Evolutionary conservation across 305 asterid species (phyloP), one percentile per base, ranked within the genome.

Genomic region (Euphrasia arctica): DNA sequence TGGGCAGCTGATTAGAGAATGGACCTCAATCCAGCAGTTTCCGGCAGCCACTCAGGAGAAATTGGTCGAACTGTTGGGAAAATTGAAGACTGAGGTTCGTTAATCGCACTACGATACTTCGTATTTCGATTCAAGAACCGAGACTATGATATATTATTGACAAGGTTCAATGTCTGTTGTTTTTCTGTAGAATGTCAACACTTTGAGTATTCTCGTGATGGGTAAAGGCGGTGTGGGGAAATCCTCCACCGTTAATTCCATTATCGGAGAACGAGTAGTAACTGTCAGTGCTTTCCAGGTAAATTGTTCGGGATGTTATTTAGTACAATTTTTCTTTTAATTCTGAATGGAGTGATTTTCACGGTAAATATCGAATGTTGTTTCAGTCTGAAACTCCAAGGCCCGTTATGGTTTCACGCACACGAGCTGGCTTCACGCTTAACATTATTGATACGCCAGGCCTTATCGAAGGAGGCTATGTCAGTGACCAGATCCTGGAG

Each of bases 181-280:
- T 69, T 62, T 70, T 28, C 39, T 72, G 66, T 71, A 89, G 96
- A 74, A 84, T 74, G 90, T 89, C 41, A 70, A 60, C 75, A 78
- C 88, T 25, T 54, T 89, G 82, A 89, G 95, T 22, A 75, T 89
- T 67, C 84, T 89, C 58, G 89, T 89, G 64, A 82, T 86, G 92
- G 96, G 96, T 60, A 89, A 89, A 82, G 88, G 96, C 0, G 96
- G 96, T 59, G 95, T 89, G 62, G 96, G 96, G 59, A 89, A 89
- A 77, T 89, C 96, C 49, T 89, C 96, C 54, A 80, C 87, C 6
- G 82, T 89, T 70, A 89, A 89, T 67, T 89, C 96, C 28, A 79
- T 89, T 50, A 66, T 89, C 1, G 95, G 95, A 45, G 96, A 89
- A 69, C 82, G 92, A 79, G 89, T 77, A 52, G 95, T 84, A 54